These are phyloP conservation scores for Botrytis sinoallii DNA, from an alignment of 2,329 filamentous ascomycete species.

Conservation along the genomic window DNA sequence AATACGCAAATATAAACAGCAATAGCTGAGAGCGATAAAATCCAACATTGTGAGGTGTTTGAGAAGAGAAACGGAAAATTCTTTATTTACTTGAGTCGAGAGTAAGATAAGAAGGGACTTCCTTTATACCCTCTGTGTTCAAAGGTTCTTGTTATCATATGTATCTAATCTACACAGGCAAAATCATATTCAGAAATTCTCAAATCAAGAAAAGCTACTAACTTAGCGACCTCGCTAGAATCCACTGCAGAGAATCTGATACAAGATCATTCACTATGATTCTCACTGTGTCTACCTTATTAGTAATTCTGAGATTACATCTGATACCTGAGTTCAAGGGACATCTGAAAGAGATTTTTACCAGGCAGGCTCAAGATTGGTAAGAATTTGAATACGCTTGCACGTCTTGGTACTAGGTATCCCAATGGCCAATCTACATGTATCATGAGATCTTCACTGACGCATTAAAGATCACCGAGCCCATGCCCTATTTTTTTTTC, in stretches of 20 bases:
- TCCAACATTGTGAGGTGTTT: background rate
- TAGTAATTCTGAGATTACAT: accelerated
- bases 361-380: background rate
- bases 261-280: background rate
- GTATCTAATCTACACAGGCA: background rate
- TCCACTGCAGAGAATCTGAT: background rate
- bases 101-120: background rate
- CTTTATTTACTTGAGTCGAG: background rate
- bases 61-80: background rate
- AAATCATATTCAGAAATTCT: background rate
- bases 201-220: background rate
- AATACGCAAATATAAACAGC: background rate
- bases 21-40: background rate
- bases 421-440: too few relatives aligned
- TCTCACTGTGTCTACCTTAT: background rate
- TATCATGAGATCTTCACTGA: too few relatives aligned
- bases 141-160: background rate
- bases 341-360: background rate
- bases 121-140: accelerated
- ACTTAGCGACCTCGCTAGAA: background rate
- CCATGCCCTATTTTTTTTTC: background rate
- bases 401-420: background rate
- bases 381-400: background rate
- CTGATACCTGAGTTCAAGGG: background rate
- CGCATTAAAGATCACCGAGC: too few relatives aligned